These are phyloP conservation scores for Diaporthe velutina DNA, from an alignment of 2,329 filamentous ascomycete genomes.

Conservation along the genomic window DNA sequence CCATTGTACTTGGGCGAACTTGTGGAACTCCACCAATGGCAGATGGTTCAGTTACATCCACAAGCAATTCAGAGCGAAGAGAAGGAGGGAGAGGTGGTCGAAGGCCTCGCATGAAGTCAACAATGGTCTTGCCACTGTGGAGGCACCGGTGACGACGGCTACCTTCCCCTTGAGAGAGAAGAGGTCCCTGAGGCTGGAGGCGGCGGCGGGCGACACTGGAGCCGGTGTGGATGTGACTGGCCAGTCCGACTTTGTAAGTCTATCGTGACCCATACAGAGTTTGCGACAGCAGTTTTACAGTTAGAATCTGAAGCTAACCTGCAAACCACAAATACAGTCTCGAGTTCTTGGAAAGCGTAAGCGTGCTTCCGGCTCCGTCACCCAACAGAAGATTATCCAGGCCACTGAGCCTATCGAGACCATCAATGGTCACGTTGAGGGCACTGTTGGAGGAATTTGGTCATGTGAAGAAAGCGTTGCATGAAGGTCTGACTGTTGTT, in stretches of 20 bases:
- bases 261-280: not conserved
- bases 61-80: not conserved
- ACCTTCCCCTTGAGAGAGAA: constrained; percentile 80
- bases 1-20: not conserved
- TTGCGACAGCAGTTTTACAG: not conserved
- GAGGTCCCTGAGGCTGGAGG: constrained; percentile 71
- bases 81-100: not conserved
- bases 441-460: too few relatives aligned
- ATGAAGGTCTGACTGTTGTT: not conserved
- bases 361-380: not conserved
- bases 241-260: not conserved
- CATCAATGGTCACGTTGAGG: too few relatives aligned
- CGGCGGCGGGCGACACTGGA: constrained; percentile 55
- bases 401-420: not conserved
- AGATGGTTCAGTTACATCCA: not conserved
- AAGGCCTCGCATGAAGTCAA: not conserved
- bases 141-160: constrained; percentile 76
- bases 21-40: not conserved
- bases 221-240: not conserved
- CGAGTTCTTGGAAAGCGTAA: not conserved
- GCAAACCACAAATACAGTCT: not conserved
- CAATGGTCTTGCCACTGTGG: too few relatives aligned
- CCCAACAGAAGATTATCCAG: not conserved
- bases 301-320: not conserved
- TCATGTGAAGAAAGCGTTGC: not conserved